These are phyloP conservation scores for Leucogyrophana mollusca DNA, from an alignment of 768 basidiomycete genomes.

Conservation along the genomic window DNA sequence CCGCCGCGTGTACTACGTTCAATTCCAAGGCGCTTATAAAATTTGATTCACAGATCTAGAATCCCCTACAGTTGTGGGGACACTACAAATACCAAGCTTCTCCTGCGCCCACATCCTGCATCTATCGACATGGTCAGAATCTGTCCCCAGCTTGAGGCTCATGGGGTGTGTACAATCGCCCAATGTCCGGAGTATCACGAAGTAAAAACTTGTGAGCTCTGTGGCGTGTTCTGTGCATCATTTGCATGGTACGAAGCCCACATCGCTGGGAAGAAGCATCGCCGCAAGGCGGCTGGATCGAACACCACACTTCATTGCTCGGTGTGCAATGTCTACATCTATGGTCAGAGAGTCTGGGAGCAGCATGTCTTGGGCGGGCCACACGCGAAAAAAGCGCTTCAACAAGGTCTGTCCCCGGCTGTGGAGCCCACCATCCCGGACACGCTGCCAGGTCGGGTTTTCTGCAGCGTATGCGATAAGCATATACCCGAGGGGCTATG, in stretches of 20 bases:
- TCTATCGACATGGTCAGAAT: slow-evolving; percentile 10
- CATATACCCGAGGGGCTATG: slow-evolving; percentile 29
- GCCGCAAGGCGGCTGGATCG: slow-evolving; percentile 20
- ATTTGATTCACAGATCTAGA: too few relatives aligned
- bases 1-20: too few relatives aligned
- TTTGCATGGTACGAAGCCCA: slow-evolving; percentile 26
- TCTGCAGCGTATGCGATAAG: slow-evolving; percentile 31
- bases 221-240: slow-evolving; percentile 32
- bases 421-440: slow-evolving; percentile 32
- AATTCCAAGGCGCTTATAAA: too few relatives aligned
- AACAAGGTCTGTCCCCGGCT: slow-evolving; percentile 18
- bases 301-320: slow-evolving; percentile 24
- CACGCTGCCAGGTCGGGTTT: slow-evolving; percentile 14
- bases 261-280: slow-evolving; percentile 28
- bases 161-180: slow-evolving; percentile 33
- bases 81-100: too few relatives aligned
- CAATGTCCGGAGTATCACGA: slow-evolving; percentile 35
- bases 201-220: slow-evolving; percentile 37
- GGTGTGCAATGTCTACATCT: slow-evolving; percentile 23
- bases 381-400: slow-evolving; percentile 15
- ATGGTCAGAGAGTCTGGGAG: slow-evolving; percentile 19
- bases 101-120: too few relatives aligned
- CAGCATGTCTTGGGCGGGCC: slow-evolving; percentile 18
- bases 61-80: too few relatives aligned
- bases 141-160: slow-evolving; percentile 36